A percentile compares a stretch with the other conserved stretches of the same genome.
These are phyloP conservation scores for Wickerhamiella alocasiicola DNA, from an alignment of 805 yeast species.

Conservation along the genomic window DNA sequence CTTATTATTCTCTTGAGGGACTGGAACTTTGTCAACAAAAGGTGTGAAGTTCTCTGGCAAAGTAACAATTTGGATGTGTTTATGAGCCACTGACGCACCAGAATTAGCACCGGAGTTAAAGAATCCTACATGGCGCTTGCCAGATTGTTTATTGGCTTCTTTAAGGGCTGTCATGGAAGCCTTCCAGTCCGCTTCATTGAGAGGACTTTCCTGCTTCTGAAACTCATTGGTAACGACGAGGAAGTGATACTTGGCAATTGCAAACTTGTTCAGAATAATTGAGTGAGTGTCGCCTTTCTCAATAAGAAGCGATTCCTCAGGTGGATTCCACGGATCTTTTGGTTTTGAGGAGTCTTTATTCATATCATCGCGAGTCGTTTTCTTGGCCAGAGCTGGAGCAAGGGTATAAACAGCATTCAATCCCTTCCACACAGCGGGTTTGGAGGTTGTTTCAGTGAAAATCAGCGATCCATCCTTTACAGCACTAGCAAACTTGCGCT, in stretches of 20 bases:
- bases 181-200: conserved; percentile 56
- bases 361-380: conserved; percentile 21
- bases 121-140: conserved; percentile 58
- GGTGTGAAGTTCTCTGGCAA: conserved; percentile 48
- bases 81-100: conserved; percentile 93
- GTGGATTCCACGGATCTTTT: conserved; percentile 59
- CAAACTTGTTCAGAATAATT: conserved; percentile 74
- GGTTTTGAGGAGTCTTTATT: conserved; percentile 9
- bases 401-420: conserved; percentile 25
- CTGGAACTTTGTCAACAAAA: conserved; percentile 42
- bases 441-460: conserved; percentile 37
- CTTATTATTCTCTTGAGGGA: conserved; percentile 10
- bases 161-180: conserved; percentile 45
- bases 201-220: conserved; percentile 57
- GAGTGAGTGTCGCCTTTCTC: conserved; percentile 41
- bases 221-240: conserved; percentile 66
- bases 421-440: conserved; percentile 26
- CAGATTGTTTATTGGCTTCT: conserved; percentile 34
- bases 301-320: conserved; percentile 65
- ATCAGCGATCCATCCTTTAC: conserved; percentile 34
- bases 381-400: conserved; percentile 29
- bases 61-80: conserved; percentile 76
- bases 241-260: conserved; percentile 68
- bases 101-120: conserved; percentile 79
- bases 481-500: conserved; percentile 36